phyloP scores from a whole-genome alignment of 768 basidiomycete species.

The Lentinula detonsa region DNA sequence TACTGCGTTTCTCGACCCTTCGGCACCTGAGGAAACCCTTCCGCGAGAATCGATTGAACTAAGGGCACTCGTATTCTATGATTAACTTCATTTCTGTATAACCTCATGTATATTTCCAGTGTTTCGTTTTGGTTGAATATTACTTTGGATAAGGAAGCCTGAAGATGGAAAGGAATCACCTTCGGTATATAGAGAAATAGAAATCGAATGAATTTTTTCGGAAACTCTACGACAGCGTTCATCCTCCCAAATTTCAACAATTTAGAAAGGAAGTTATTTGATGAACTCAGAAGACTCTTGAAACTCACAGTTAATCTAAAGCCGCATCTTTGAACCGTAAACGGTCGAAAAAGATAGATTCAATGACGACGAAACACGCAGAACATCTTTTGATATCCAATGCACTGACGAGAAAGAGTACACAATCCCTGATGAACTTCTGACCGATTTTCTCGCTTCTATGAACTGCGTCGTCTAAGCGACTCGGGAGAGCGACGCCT shows the following conservation, averaged over 20 bases:
- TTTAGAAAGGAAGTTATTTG: no score
- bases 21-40: constrained; percentile 35
- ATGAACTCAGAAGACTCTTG: no score
- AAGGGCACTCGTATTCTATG: constrained; percentile 48
- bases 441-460: not conserved
- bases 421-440: no score
- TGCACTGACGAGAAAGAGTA: no score
- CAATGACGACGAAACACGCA: no score
- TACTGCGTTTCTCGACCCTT: constrained; percentile 42
- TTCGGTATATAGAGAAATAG: not conserved
- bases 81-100: constrained; percentile 12
- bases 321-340: no score
- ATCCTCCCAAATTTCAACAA: no score
- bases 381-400: no score
- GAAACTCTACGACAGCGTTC: no score
- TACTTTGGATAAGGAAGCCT: not conserved
- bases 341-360: no score
- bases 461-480: not conserved
- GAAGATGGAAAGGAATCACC: not conserved
- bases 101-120: not conserved
- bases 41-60: constrained; percentile 47
- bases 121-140: not conserved
- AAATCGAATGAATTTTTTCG: not conserved
- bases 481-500: not conserved
- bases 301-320: no score